Base-by-base conservation (phyloP, 2,329 filamentous ascomycete species). In the Penicillium sp. region DNA sequence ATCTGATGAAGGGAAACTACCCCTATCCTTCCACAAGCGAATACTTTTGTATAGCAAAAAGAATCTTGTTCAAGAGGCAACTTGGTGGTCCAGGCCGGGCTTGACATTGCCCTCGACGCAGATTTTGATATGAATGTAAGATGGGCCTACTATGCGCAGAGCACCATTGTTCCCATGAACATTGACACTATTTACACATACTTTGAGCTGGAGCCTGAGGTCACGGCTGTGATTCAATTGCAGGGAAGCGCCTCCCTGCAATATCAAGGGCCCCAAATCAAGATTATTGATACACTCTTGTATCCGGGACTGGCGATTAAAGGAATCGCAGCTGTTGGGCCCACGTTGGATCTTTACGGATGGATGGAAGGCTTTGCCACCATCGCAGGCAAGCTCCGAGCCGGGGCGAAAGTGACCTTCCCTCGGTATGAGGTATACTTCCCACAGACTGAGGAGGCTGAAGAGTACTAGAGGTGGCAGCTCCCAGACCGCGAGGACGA, bases 291-390 rank as follows among this genome's bases (percentile, higher is more conserved):
- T 38, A 71, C 69, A 4, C 51, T 71, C 3, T 64, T 68, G 5
- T 71, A 71, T 48, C 69, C 68, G 3, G 69, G 69, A 9, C 58
- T 71, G 15, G 61, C 64, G 13, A 64, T 71, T 57, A 71, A 71
- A 54, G 70, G 68, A 13, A 69, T 70, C 19, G 67, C 67, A 3
- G 66, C 67, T 2, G 65, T 70, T 21, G 68, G 68, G 5, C 68
- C 68, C 8, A 70, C 64, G 7, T 47, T 70, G 35, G 68, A 70
- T 47, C 29, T 70, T 19, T 70, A 64, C 31, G 68, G 64, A n/a
- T 30, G 64, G 59, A 69, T 69, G 46, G 26, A 31, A 5, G 65
- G 61, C 8, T 21, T 44, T 26, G 56, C 65, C 19, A 60, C 53
- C 6, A 29, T 69, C 13, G 30, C 54, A 41, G 68, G 67, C 11